phyloP scores from a whole-genome alignment of 495 filamentous ascomycete species.

The Xylaria palmicola region DNA sequence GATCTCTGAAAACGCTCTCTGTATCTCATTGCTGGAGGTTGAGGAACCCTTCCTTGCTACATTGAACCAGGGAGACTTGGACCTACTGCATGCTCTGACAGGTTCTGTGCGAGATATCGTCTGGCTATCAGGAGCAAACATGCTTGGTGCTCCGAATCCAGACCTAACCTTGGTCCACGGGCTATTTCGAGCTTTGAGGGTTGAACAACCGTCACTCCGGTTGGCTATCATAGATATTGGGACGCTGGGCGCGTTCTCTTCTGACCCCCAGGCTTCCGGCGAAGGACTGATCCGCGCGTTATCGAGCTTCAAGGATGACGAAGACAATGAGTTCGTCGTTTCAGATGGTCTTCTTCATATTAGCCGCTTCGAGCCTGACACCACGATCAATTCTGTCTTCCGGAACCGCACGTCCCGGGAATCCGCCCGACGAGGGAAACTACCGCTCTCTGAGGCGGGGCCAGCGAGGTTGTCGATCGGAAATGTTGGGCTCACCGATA shows the following conservation, averaged over 20 bases:
- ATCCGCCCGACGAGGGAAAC: too few species aligned
- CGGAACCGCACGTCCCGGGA: too few species aligned
- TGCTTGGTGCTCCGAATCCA: slow-evolving; percentile 21
- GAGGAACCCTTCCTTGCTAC: slow-evolving; percentile 29
- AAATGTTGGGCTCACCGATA: background rate
- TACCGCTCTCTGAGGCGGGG: background rate
- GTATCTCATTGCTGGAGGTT: slow-evolving; percentile 26
- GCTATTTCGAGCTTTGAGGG: slow-evolving; percentile 35
- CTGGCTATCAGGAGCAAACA: slow-evolving; percentile 34
- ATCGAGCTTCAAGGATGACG: background rate
- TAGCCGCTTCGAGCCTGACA: slow-evolving; percentile 30
- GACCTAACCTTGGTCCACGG: slow-evolving; percentile 32
- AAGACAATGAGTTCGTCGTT: slow-evolving; percentile 25
- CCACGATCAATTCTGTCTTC: slow-evolving; percentile 24
- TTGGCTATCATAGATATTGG: slow-evolving; percentile 26
- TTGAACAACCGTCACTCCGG: slow-evolving; percentile 39
- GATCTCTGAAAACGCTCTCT: slow-evolving; percentile 15
- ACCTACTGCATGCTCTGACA: slow-evolving; percentile 30
- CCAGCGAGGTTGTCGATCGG: background rate
- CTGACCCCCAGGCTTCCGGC: background rate
- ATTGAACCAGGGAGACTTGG: slow-evolving; percentile 28
- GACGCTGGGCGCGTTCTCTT: background rate
- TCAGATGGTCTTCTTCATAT: slow-evolving; percentile 23
- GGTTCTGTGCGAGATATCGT: slow-evolving; percentile 29
- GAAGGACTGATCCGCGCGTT: background rate